Percentiles rank a stretch among this genome's conserved stretches.
These are phyloP conservation scores for Bondarzewia mesenterica DNA, from an alignment of 1,284 basidiomycete genomes.

Conservation along the genomic window DNA sequence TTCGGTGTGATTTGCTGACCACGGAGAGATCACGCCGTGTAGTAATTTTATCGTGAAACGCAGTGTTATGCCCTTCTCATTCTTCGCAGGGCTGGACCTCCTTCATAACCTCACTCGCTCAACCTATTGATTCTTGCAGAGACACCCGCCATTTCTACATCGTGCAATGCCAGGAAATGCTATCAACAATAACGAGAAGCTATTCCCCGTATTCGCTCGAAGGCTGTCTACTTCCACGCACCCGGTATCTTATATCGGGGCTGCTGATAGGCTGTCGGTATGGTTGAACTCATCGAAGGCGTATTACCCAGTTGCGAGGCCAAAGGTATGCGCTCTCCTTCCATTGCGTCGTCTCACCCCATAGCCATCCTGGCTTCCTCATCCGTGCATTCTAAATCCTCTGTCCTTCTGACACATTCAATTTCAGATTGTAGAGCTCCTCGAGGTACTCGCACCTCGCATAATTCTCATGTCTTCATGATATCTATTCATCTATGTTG, in stretches of 20 bases:
- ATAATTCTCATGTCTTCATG: neutral
- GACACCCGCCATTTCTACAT: too few species aligned
- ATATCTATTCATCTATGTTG: neutral
- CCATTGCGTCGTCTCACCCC: neutral
- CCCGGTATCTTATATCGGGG: neutral
- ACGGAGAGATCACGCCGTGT: too few species aligned
- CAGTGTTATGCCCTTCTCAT: too few species aligned
- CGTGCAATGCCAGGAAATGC: neutral
- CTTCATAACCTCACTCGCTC: too few species aligned
- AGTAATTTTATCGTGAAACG: too few species aligned
- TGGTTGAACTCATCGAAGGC: conserved; percentile 4
- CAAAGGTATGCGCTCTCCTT: conserved; percentile 1
- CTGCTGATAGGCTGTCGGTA: neutral
- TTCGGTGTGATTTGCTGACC: too few species aligned
- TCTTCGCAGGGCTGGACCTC: too few species aligned
- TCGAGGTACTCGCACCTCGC: neutral
- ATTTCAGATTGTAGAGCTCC: conserved; percentile 1
- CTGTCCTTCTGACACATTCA: neutral
- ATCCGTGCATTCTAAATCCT: neutral
- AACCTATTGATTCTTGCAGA: too few species aligned
- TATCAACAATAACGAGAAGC: conserved; percentile 3
- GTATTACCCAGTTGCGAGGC: conserved; percentile 2
- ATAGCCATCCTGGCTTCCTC: neutral
- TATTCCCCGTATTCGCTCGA: neutral
- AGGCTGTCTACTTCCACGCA: neutral